Base-by-base conservation (phyloP, 2,329 filamentous ascomycete genomes). In the Sporothrix pseudoabietina region DNA sequence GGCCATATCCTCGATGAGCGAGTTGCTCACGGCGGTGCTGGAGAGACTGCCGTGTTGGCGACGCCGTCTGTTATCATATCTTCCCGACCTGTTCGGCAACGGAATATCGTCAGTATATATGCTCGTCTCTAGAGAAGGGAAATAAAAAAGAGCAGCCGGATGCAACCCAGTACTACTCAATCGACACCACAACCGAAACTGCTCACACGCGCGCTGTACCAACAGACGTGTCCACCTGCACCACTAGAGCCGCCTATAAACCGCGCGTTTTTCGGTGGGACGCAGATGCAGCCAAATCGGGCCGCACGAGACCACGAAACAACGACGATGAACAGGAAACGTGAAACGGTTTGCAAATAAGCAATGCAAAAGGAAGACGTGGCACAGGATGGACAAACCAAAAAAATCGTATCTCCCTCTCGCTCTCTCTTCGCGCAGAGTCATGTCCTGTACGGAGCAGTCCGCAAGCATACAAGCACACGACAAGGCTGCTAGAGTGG, bases 1-100 rank as follows among this genome's bases (percentile, higher is more conserved):
- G 80, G 89, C 89, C 88, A 91, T 90, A 76, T 91, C 89, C 83
- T 91, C 89, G 75, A 91, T 84, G 75, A 91, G 84, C 68, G 89
- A 90, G 79, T 83, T 88, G 81, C 88, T 90, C 73, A 85, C 87
- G 75, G 86, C 85, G 49, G 87, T 89, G 80, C 87, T 90, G 75
- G 89, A 91, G 73, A 88, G 82, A 79, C 87, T 89, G 75, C 86
- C 85, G 74, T 86, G 84, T 76, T 87, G 85, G 79, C 85, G 85
- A 79, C 84, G 82, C 79, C 85, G 83, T 77, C 85, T 84, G 80
- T 85, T 86, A 82, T 86, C 85, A 80, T 84, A 83, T 78, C 86
- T 84, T 76, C 85, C 87, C 75, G 88, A 89, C 80, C 89, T 90
- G 80, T 71, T 75, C 79, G 75, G 83, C 85, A 85, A 87, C 86